Conservation (phyloP, 345 rosid genomes). For the Euphorbia tirucalli region DNA sequence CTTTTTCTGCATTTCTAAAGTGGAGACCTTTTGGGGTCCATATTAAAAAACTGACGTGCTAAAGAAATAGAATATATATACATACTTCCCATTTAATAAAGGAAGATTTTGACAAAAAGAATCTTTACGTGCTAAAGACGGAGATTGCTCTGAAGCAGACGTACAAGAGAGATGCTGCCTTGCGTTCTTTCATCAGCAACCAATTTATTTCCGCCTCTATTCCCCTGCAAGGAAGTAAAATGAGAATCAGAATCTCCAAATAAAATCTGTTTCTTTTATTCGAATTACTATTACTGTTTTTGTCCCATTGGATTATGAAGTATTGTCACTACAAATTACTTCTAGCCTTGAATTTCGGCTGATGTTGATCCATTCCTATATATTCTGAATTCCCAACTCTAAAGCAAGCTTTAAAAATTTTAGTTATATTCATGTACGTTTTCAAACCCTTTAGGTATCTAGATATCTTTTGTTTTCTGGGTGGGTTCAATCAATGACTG, state of each 20-base stretch:
- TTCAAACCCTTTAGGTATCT: too few species aligned
- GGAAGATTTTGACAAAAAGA: too few species aligned
- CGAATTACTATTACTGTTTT: background rate
- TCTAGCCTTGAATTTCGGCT: background rate
- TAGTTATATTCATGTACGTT: too few species aligned
- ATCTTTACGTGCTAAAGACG: constrained; percentile 14
- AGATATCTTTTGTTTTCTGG: too few species aligned
- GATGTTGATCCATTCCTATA: background rate
- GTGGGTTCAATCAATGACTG: too few species aligned
- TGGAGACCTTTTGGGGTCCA: background rate
- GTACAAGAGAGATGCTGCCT: constrained; percentile 62
- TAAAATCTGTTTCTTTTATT: background rate
- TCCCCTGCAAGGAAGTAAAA: constrained; percentile 42
- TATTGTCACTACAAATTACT: background rate
- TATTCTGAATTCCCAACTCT: background rate
- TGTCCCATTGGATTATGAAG: background rate
- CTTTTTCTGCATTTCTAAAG: background rate
- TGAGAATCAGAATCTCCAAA: constrained; percentile 8
- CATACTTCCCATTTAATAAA: too few species aligned
- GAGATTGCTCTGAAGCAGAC: constrained; percentile 51
- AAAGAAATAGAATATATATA: too few species aligned
- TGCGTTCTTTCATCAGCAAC: constrained; percentile 43
- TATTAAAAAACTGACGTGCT: too few species aligned
- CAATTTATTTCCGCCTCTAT: constrained; percentile 48
- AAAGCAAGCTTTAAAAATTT: background rate